Percentiles rank a stretch among this genome's conserved stretches.
Evolutionary conservation across 2,329 filamentous ascomycete species (phyloP).

Genomic region (Fusarium foetens): DNA sequence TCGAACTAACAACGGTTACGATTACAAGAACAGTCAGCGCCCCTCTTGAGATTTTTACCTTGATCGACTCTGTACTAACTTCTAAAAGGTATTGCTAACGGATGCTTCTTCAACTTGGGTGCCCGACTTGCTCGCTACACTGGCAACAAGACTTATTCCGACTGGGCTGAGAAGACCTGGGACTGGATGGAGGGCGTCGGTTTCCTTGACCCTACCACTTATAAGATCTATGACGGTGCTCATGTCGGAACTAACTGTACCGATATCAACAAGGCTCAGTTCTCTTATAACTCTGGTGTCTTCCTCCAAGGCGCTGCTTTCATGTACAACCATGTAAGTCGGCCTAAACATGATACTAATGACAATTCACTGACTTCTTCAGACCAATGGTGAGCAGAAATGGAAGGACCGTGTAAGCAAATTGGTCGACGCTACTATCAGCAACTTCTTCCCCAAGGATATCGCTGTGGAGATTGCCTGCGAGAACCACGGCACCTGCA

Average conservation of each 20-base stretch:
- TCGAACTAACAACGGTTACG: slow-evolving; percentile 76
- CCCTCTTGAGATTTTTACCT: no score
- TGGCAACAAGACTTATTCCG: slow-evolving; percentile 69
- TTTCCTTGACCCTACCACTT: slow-evolving; percentile 68
- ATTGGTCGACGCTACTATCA: slow-evolving; percentile 50
- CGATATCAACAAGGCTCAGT: slow-evolving; percentile 65
- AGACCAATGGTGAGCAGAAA: slow-evolving; percentile 59
- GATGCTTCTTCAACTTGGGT: slow-evolving; percentile 72
- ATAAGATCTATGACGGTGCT: slow-evolving; percentile 69
- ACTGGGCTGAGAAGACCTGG: slow-evolving; percentile 72
- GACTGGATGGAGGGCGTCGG: slow-evolving; percentile 68
- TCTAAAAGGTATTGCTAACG: slow-evolving; percentile 62
- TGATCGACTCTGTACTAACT: not conserved
- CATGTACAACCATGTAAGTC: slow-evolving; percentile 69
- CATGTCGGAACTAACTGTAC: slow-evolving; percentile 64
- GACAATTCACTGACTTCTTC: slow-evolving; percentile 5
- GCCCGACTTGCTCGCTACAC: slow-evolving; percentile 78
- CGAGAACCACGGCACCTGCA: slow-evolving; percentile 65
- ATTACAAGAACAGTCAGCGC: slow-evolving; percentile 72
- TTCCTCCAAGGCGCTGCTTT: slow-evolving; percentile 68
- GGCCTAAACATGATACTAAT: not conserved
- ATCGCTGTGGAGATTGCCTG: slow-evolving; percentile 71
- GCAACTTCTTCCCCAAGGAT: slow-evolving; percentile 64
- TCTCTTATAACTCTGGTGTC: slow-evolving; percentile 69
- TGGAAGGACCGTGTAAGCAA: slow-evolving; percentile 64